Percentiles rank a stretch among this genome's conserved stretches.
Evolutionary conservation across 1,284 basidiomycete genomes (phyloP).

Genomic region (Sporisorium iseilematis-ciliati): DNA sequence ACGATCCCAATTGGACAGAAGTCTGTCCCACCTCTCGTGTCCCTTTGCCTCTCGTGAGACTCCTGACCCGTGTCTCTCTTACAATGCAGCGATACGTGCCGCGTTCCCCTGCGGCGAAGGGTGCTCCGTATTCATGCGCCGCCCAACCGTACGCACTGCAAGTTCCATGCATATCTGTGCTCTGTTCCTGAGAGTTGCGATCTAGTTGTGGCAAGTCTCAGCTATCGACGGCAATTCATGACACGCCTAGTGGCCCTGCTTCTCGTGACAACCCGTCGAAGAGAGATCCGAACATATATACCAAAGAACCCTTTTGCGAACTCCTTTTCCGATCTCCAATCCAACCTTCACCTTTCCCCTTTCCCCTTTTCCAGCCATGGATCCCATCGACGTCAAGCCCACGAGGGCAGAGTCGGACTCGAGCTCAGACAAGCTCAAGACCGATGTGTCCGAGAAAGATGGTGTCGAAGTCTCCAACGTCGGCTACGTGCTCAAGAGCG

Average conservation of each 20-base stretch:
- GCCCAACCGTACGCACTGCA: neutral
- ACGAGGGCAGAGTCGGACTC: constrained; percentile 20
- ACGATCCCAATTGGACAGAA: neutral
- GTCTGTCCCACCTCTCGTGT: neutral
- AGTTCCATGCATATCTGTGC: neutral
- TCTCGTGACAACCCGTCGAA: neutral
- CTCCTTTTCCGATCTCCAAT: too few species aligned
- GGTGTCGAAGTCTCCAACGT: constrained; percentile 26
- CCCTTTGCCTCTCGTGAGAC: neutral
- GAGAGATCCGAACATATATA: constrained; percentile 4
- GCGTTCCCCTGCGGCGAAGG: neutral
- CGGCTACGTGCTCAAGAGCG: constrained; percentile 29
- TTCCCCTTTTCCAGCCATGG: constrained; percentile 10
- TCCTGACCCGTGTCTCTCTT: neutral
- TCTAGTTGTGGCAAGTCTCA: neutral
- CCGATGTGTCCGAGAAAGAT: constrained; percentile 21
- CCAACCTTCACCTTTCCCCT: neutral
- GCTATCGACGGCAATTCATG: neutral
- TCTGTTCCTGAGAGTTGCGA: neutral
- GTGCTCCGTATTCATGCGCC: constrained; percentile 1
- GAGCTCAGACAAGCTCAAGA: constrained; percentile 40
- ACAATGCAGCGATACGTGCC: neutral
- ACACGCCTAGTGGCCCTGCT: too few species aligned
- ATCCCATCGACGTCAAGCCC: constrained; percentile 34
- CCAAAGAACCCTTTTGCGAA: neutral